Percentiles rank a stretch among this genome's conserved stretches.
Evolutionary conservation across 129 eudicot genomes (phyloP).

Genomic region (Flaveria sonorensis): DNA sequence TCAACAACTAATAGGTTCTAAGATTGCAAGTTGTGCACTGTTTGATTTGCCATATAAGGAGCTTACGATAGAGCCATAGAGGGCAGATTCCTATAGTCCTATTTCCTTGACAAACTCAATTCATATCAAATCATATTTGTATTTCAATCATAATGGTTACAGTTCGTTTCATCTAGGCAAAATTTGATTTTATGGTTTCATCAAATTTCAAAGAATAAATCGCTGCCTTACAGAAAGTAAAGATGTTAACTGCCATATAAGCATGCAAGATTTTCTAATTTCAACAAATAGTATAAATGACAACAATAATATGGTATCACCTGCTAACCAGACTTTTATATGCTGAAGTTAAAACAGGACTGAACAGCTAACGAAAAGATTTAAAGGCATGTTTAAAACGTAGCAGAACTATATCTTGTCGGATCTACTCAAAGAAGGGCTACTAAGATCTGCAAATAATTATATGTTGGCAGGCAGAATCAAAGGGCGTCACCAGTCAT

Average conservation of each 20-base stretch:
- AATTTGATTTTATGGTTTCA: not conserved
- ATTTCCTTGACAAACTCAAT: constrained; percentile 8
- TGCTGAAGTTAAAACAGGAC: not conserved
- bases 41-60: not conserved
- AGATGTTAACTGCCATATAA: not conserved
- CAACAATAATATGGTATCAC: not conserved
- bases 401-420: not conserved
- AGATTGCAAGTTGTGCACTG: constrained; percentile 6
- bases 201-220: not conserved
- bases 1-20: not conserved
- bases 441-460: not conserved
- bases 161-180: not conserved
- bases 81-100: not conserved
- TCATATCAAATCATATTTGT: constrained; percentile 5
- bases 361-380: no score
- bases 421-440: not conserved
- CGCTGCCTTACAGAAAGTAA: not conserved
- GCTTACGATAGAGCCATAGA: not conserved
- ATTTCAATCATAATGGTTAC: not conserved
- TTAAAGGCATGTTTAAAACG: not conserved
- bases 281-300: not conserved
- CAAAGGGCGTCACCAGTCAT: not conserved
- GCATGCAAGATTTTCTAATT: not conserved
- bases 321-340: not conserved
- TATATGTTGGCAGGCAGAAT: not conserved